Evolutionary conservation across 2,329 filamentous ascomycete genomes (phyloP).

Genomic region (Didymella lethalis): DNA sequence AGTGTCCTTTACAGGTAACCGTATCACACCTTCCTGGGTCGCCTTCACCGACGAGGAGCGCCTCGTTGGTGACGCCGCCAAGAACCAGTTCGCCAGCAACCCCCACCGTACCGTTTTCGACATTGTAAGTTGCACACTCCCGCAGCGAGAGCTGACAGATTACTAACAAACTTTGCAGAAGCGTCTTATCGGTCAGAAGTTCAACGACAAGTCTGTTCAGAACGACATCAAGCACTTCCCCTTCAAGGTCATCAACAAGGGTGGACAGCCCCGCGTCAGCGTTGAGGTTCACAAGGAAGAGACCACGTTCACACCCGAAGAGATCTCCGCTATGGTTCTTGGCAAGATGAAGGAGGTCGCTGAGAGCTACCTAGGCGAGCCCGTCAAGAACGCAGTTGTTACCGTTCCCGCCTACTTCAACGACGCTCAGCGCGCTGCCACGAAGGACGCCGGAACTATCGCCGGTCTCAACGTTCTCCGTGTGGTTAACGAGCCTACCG

Average conservation of each 20-base stretch:
- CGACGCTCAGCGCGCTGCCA: constrained; percentile 95
- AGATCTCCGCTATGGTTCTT: constrained; percentile 78
- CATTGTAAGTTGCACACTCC: constrained; percentile 40
- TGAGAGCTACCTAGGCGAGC: constrained; percentile 80
- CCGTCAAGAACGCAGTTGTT: constrained; percentile 86
- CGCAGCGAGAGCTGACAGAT: not conserved
- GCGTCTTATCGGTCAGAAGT: constrained; percentile 62
- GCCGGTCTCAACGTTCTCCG: constrained; percentile 94
- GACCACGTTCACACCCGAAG: constrained; percentile 81
- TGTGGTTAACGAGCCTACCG: constrained; percentile 96
- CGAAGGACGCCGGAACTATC: constrained; percentile 92
- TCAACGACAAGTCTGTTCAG: constrained; percentile 74
- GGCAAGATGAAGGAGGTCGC: constrained; percentile 79
- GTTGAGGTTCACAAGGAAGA: constrained; percentile 71
- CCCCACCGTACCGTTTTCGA: constrained; percentile 59
- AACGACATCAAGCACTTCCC: constrained; percentile 97
- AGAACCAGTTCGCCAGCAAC: constrained; percentile 59
- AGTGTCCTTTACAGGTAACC: constrained; percentile 47
- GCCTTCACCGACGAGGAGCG: constrained; percentile 97
- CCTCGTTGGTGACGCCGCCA: constrained; percentile 86
- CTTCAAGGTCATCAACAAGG: constrained; percentile 90
- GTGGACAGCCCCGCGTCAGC: constrained; percentile 86
- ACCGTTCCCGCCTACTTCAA: constrained; percentile 99
- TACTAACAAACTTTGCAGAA: constrained; percentile 52
- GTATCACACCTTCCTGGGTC: constrained; percentile 74